Conservation (phyloP, 495 filamentous ascomycete genomes). For the Pyrenopolyporus hunteri region DNA sequence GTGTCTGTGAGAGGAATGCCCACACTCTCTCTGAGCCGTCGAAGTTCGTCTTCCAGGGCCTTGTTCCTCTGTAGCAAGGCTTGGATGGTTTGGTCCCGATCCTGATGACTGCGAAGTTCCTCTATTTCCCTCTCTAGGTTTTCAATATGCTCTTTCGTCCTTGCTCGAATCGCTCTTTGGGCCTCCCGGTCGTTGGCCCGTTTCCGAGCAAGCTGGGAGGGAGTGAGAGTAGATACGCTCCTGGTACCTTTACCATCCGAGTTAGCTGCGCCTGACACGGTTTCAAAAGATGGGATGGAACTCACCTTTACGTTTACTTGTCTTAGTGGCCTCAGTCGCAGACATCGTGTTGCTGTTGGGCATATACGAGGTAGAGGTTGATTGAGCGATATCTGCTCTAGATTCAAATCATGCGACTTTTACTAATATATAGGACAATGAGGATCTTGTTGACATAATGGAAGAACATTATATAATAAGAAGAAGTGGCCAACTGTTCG, state of each 20-base stretch:
- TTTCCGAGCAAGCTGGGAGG: conserved; percentile 77
- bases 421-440: too few species aligned
- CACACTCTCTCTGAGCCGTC: conserved; percentile 39
- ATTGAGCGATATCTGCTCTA: too few species aligned
- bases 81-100: conserved; percentile 46
- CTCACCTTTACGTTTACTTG: conserved; percentile 48
- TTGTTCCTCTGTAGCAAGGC: conserved; percentile 46
- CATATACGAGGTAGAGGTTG: conserved; percentile 7
- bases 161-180: conserved; percentile 81
- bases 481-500: background rate
- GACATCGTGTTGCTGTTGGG: conserved; percentile 14
- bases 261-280: background rate
- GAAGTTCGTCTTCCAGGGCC: conserved; percentile 48
- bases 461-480: conserved; percentile 12
- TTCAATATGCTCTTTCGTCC: conserved; percentile 83
- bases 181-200: conserved; percentile 89
- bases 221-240: conserved; percentile 74
- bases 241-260: conserved; percentile 56
- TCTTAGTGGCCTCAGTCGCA: conserved; percentile 38
- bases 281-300: background rate
- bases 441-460: background rate
- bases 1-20: conserved; percentile 24
- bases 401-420: too few species aligned
- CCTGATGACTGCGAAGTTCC: conserved; percentile 53
- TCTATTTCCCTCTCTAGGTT: conserved; percentile 72